Conservation (phyloP, 2,329 filamentous ascomycete species). For the Beauveria sp. region DNA sequence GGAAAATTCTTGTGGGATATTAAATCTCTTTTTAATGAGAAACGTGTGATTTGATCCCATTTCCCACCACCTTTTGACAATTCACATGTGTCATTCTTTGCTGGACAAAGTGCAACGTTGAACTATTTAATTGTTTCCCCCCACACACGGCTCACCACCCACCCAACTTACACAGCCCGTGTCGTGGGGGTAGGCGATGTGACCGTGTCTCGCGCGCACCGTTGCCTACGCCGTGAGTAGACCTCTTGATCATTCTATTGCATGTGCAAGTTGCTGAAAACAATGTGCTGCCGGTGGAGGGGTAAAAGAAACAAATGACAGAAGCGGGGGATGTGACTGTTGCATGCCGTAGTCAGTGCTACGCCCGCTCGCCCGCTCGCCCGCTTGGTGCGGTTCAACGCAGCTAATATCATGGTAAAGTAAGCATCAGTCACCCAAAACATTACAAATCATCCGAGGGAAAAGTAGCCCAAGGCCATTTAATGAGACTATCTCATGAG, state of each 20-base stretch:
- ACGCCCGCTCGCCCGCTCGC: too few species aligned
- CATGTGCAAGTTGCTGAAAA: not conserved
- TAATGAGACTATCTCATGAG: not conserved
- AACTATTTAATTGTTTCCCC: not conserved
- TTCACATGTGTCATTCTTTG: not conserved
- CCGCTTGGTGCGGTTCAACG: too few species aligned
- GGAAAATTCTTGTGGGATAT: too few species aligned
- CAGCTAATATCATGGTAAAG: not conserved
- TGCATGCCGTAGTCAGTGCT: not conserved
- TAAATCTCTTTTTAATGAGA: too few species aligned
- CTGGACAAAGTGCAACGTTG: not conserved
- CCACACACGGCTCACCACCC: not conserved
- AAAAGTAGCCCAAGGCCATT: not conserved
- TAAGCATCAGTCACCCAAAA: not conserved
- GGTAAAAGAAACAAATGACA: not conserved
- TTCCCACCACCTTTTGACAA: too few species aligned
- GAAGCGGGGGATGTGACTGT: not conserved
- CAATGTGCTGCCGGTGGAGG: not conserved
- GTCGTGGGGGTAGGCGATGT: not conserved
- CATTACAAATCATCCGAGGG: not conserved
- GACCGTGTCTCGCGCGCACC: slow-evolving; percentile 2
- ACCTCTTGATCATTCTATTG: not conserved
- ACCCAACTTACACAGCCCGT: slow-evolving; percentile 4
- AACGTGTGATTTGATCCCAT: too few species aligned
- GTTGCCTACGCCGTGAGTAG: not conserved